Base-by-base conservation (phyloP, 306 rosid species). In the Glycine tomentella region DNA sequence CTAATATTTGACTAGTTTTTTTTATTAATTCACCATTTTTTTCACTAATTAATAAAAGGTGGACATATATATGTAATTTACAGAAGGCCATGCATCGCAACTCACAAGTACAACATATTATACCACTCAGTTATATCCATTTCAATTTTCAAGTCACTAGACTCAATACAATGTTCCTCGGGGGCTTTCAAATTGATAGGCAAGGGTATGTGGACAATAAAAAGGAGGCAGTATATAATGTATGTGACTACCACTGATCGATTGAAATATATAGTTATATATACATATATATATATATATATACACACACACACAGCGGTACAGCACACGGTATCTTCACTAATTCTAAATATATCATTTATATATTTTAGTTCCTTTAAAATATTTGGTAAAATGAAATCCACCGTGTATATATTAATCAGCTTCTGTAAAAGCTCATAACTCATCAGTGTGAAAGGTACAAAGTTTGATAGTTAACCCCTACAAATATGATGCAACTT, bases 391-490 rank as follows among this genome's bases (percentile, higher is more conserved):
- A 38, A 38, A 38, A 5, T 5, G 0, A 20, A 20, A 0, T 20
- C 20, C 20, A 20, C 20, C 20, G 20, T 20, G 20, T 20, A 20
- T 20, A 20, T 20, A 20, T 20, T 20, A 20, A 1, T 20, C 20
- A 1, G 20, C 20, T 20, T 20, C 1, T 20, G 1, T 20, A 20
- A 20, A 20, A 20, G 20, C 20, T 20, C 20, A 20, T 20, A 20
- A 20, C 20, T 20, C 20, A 20, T 20, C 20, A 20, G 0, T 58
- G 7, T 58, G 8, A 25, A 17, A 42, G 13, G 3, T 12, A 75
- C 69, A 75, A 44, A 59, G 13, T 75, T 20, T 20, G 20, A 20
- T 20, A 20, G 20, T 58, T 75, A 46, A 46, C 70, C 36, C 36
- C 52, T 3, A 76, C 7, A 14, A 33, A 55, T 16, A 11, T 42